Evolutionary conservation across 2,329 filamentous ascomycete species (phyloP).

Genomic region (Epichloe amarillans): DNA sequence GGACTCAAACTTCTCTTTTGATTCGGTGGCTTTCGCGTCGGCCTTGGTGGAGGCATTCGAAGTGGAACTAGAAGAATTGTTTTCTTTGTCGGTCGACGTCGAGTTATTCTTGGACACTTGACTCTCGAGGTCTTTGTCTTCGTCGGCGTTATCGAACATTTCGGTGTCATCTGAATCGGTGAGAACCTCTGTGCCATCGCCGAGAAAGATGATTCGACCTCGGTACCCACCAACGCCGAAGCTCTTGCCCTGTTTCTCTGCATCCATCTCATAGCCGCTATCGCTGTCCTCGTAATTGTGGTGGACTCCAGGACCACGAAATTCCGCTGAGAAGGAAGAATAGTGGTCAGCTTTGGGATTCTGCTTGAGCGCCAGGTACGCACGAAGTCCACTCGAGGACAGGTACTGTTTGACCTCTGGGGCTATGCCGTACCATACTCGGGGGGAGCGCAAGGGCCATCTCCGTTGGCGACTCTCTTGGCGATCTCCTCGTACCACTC

Average conservation of each 20-base stretch:
- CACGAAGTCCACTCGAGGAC: slow-evolving; percentile 8
- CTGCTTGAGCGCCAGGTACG: slow-evolving; percentile 2
- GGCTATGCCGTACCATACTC: slow-evolving; percentile 83
- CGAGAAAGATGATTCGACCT: slow-evolving; percentile 85
- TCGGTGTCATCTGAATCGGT: slow-evolving; percentile 82
- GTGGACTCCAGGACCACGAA: slow-evolving; percentile 69
- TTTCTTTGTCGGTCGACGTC: slow-evolving; percentile 14
- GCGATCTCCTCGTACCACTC: slow-evolving; percentile 97
- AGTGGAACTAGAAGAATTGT: slow-evolving; percentile 3
- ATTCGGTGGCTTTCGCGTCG: slow-evolving; percentile 7
- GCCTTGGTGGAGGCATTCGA: slow-evolving; percentile 9
- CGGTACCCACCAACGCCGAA: slow-evolving; percentile 58
- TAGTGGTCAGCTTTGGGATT: slow-evolving; percentile 13
- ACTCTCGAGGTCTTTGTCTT: slow-evolving; percentile 74
- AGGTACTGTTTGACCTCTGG: slow-evolving; percentile 9
- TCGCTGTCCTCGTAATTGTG: slow-evolving; percentile 74
- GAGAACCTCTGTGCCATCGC: slow-evolving; percentile 85
- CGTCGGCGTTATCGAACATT: slow-evolving; percentile 79
- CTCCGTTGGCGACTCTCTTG: slow-evolving; percentile 86
- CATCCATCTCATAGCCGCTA: slow-evolving; percentile 62
- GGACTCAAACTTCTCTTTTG: slow-evolving; percentile 7
- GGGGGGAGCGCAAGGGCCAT: slow-evolving; percentile 97
- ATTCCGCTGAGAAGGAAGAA: slow-evolving; percentile 49
- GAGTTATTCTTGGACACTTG: slow-evolving; percentile 55
- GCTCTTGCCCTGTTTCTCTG: slow-evolving; percentile 47